Conservation (phyloP, 2,329 filamentous ascomycete species). For the Eurotiales sp. region DNA sequence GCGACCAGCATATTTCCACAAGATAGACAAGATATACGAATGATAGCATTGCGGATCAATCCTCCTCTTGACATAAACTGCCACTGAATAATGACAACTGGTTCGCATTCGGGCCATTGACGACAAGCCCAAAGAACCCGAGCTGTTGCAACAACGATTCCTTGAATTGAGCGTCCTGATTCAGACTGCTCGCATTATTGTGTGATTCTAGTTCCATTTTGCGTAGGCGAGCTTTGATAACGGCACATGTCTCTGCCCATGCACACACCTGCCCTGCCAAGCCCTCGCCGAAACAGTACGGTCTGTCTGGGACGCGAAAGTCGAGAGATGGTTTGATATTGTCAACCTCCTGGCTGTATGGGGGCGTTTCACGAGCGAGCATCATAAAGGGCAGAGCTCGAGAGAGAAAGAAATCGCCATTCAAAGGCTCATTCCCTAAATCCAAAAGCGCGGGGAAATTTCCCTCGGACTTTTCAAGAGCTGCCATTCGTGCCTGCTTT, state of each 20-base stretch:
- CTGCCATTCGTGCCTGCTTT: conserved; percentile 9
- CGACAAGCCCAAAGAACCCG: conserved; percentile 29
- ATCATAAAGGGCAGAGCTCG: conserved; percentile 35
- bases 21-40: no score
- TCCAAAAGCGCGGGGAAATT: conserved; percentile 19
- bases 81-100: background rate
- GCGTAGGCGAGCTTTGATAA: conserved; percentile 30
- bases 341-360: conserved; percentile 25
- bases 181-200: conserved; percentile 1
- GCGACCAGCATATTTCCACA: no score
- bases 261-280: conserved; percentile 38
- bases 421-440: conserved; percentile 15
- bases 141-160: conserved; percentile 21
- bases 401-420: conserved; percentile 36
- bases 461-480: conserved; percentile 21
- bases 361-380: conserved; percentile 35
- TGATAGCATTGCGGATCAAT: no score
- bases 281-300: conserved; percentile 39
- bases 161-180: conserved; percentile 22
- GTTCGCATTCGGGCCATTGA: conserved; percentile 21
- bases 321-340: conserved; percentile 20
- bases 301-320: conserved; percentile 40
- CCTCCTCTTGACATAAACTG: background rate
- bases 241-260: conserved; percentile 39
- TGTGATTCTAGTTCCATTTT: conserved; percentile 27